Evolutionary conservation across 129 eudicot species (phyloP).

Genomic region (Flaveria brownii): DNA sequence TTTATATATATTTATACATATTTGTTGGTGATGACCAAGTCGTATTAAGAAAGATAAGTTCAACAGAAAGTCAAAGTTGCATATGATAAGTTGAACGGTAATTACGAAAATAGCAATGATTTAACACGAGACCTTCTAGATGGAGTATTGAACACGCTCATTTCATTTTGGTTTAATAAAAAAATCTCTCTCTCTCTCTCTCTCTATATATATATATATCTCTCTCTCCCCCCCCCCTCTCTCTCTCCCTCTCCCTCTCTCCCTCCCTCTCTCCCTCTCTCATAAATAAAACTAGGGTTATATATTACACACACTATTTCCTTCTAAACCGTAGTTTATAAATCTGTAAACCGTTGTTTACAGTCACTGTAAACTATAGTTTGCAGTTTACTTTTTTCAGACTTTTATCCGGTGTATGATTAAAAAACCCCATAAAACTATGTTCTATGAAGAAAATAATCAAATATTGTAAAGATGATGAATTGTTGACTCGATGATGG

Average conservation of each 20-base stretch:
- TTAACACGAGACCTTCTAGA: slow-evolving; percentile 29
- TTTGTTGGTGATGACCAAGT: slow-evolving; percentile 30
- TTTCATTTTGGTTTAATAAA: background rate
- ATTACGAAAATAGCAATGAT: slow-evolving; percentile 27
- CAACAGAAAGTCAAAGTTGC: slow-evolving; percentile 24
- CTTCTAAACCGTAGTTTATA: no score
- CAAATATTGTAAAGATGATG: background rate
- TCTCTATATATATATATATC: no score
- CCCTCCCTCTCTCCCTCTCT: no score
- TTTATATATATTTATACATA: background rate
- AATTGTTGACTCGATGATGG: background rate
- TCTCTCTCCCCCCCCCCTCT: no score
- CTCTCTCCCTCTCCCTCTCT: no score
- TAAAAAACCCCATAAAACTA: background rate
- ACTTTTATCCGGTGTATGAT: no score
- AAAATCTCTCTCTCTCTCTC: background rate
- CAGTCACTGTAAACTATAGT: no score
- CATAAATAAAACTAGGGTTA: no score
- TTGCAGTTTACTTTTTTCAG: no score
- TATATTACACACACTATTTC: no score
- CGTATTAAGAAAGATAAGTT: slow-evolving; percentile 21
- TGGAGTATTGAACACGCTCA: slow-evolving; percentile 21
- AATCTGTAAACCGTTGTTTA: no score
- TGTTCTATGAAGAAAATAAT: background rate
- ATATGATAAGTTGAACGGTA: slow-evolving; percentile 16